Evolutionary conservation across 2,329 filamentous ascomycete genomes (phyloP).

Genomic region (Apiospora sp.): DNA sequence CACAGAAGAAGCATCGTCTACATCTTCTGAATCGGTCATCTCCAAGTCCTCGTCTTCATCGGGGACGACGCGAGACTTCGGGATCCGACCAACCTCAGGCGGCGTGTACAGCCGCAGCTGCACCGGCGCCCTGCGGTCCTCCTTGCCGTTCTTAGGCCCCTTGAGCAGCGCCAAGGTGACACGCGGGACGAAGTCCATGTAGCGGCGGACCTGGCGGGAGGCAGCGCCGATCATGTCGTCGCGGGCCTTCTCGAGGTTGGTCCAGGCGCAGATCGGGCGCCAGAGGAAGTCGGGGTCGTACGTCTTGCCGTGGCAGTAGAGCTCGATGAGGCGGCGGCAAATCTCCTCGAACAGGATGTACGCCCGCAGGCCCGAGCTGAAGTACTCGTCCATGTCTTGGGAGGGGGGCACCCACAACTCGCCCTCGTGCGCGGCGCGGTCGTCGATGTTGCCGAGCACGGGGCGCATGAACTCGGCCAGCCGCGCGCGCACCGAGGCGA

Average conservation of each 20-base stretch:
- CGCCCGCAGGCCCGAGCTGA: neutral
- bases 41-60: neutral
- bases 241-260: slow-evolving; percentile 11
- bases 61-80: neutral
- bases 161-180: slow-evolving; percentile 14
- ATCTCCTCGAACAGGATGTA: slow-evolving; percentile 10
- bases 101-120: neutral
- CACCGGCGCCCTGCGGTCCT: neutral
- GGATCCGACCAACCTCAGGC: neutral
- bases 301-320: neutral
- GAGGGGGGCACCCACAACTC: neutral
- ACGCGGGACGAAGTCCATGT: neutral
- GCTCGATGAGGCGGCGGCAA: neutral
- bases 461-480: neutral
- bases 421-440: neutral
- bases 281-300: neutral
- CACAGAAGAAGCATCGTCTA: too few species aligned
- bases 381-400: neutral
- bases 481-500: neutral
- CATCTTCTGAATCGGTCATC: too few species aligned
- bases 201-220: neutral
- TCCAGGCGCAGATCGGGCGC: neutral
- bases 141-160: neutral
- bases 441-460: neutral
- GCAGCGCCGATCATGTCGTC: slow-evolving; percentile 5